Evolutionary conservation across 306 rosid genomes (phyloP).

Genomic region (Quercus suber): DNA sequence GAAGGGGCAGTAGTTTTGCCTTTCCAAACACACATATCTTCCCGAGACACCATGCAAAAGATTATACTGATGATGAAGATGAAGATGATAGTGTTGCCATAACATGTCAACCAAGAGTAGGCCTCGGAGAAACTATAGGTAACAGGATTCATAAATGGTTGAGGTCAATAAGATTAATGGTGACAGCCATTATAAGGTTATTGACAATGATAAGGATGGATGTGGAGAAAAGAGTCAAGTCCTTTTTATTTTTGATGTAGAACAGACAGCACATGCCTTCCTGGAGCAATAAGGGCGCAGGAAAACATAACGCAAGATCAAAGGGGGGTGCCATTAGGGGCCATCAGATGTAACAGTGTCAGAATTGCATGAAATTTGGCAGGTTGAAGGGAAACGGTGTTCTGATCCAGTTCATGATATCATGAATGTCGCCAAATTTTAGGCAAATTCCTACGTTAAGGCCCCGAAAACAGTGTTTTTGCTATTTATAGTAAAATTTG

Average conservation of each 20-base stretch:
- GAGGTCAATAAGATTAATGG: neutral
- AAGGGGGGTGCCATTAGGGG: no score
- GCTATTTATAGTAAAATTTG: no score
- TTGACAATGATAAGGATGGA: conserved; percentile 1
- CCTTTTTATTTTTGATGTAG: neutral
- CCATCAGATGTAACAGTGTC: no score
- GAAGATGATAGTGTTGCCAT: neutral
- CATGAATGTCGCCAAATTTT: no score
- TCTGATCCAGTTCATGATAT: no score
- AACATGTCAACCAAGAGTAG: neutral
- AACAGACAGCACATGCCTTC: no score
- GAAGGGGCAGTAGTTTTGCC: neutral
- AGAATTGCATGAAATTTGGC: no score
- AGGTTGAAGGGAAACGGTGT: no score
- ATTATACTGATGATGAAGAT: neutral
- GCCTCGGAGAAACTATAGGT: neutral
- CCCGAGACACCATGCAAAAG: neutral
- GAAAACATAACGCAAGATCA: no score
- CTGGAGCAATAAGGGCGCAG: no score
- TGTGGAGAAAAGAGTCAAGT: conserved; percentile 7
- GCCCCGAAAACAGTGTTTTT: no score
- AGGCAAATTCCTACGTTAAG: no score
- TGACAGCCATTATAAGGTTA: neutral
- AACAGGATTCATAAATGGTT: neutral
- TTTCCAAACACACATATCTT: neutral